These are phyloP conservation scores for Agaricus bisporus DNA, from an alignment of 768 basidiomycete genomes.

Conservation along the genomic window DNA sequence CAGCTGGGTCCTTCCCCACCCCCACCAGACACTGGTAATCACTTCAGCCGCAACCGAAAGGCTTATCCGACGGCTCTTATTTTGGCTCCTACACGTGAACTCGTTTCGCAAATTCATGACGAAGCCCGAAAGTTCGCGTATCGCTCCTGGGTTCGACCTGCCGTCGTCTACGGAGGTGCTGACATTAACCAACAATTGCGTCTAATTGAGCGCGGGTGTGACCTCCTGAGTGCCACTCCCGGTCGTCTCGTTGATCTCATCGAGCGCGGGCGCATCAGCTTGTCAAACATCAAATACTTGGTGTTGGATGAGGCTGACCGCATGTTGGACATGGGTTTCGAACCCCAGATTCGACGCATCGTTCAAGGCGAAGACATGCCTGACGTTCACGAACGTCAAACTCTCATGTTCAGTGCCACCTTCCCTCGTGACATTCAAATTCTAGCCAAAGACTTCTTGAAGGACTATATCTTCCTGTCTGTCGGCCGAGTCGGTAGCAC, in stretches of 20 bases:
- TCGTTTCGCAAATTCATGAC: conserved; percentile 98
- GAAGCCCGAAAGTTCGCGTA: conserved; percentile 99
- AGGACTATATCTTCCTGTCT: conserved; percentile 98
- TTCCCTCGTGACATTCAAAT: conserved; percentile 99
- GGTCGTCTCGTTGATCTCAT: conserved; percentile 98
- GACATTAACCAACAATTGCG: conserved; percentile 96
- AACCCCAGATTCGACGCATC: conserved; percentile 97
- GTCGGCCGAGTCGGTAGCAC: conserved; percentile 98
- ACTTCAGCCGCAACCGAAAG: conserved; percentile 71
- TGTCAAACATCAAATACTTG: conserved; percentile 95
- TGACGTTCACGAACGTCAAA: conserved; percentile 84
- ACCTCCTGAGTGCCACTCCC: conserved; percentile 93
- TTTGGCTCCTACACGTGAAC: conserved; percentile 95
- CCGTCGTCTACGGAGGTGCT: conserved; percentile 98
- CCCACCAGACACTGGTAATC: conserved; percentile 44
- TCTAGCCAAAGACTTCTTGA: conserved; percentile 92
- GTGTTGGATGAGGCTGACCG: conserved; percentile 99
- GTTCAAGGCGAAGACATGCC: conserved; percentile 99
- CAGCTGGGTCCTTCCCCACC: conserved; percentile 69
- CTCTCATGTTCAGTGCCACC: conserved; percentile 99
- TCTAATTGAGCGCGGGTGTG: conserved; percentile 92
- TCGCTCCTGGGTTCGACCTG: conserved; percentile 98
- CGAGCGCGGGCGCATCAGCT: conserved; percentile 93
- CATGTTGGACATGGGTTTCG: conserved; percentile 99
- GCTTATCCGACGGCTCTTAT: conserved; percentile 97